These are phyloP conservation scores for Fraxinus cuspidata DNA, from an alignment of 257 asterid species.

Conservation along the genomic window DNA sequence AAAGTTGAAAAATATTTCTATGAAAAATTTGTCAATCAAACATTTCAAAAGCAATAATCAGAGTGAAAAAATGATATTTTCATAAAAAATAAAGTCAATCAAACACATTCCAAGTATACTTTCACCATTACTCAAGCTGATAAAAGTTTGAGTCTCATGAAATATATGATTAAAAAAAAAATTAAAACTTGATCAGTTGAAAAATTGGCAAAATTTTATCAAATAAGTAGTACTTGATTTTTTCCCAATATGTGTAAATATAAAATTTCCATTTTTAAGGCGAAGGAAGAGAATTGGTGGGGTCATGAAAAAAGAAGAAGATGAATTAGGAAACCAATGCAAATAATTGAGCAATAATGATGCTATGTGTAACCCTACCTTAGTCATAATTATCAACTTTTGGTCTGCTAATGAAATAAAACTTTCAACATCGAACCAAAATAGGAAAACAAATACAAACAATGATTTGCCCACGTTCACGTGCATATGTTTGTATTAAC, in stretches of 20 bases:
- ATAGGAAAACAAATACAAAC: background rate
- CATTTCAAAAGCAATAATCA: too few species aligned
- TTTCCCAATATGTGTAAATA: background rate
- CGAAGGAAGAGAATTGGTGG: background rate
- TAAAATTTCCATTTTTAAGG: background rate
- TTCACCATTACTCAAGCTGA: background rate
- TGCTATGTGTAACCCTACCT: background rate
- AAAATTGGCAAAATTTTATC: too few species aligned
- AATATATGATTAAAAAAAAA: too few species aligned
- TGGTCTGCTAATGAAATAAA: background rate
- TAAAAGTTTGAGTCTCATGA: too few species aligned
- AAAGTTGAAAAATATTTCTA: too few species aligned
- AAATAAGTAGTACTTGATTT: too few species aligned
- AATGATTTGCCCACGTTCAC: slow-evolving; percentile 1
- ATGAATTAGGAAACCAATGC: background rate
- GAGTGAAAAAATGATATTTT: too few species aligned
- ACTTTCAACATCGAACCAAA: background rate
- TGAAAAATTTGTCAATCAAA: too few species aligned
- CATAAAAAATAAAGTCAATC: too few species aligned
- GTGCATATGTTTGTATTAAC: background rate
- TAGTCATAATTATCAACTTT: background rate
- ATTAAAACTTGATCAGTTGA: too few species aligned
- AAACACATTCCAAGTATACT: too few species aligned
- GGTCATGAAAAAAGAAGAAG: background rate
- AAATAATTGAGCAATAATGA: slow-evolving; percentile 14